These are phyloP conservation scores for Leptographium galeiforme DNA, from an alignment of 2,329 filamentous ascomycete genomes.

Conservation along the genomic window DNA sequence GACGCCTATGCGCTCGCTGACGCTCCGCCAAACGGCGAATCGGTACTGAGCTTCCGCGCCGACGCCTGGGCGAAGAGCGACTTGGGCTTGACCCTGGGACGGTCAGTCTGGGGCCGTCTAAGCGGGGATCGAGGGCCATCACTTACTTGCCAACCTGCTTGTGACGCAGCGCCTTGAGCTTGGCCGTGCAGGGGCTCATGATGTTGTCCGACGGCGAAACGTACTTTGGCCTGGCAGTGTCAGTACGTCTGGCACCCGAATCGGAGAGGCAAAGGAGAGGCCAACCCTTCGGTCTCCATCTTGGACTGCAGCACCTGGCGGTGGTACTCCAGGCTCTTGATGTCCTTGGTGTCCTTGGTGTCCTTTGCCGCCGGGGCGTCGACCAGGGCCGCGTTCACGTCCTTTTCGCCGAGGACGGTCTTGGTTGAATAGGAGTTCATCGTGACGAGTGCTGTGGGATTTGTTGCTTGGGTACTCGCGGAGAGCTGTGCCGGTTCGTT, in stretches of 20 bases:
- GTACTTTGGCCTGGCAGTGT: slow-evolving; percentile 30
- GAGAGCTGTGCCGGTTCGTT: neutral
- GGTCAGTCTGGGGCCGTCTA: neutral
- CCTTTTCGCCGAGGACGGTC: slow-evolving; percentile 46
- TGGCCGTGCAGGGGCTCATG: slow-evolving; percentile 75
- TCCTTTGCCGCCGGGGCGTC: slow-evolving; percentile 32
- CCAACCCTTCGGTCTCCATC: slow-evolving; percentile 51
- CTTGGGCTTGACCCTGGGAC: slow-evolving; percentile 47
- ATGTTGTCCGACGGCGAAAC: slow-evolving; percentile 79
- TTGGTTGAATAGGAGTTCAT: slow-evolving; percentile 7
- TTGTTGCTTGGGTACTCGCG: neutral
- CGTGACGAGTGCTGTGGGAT: neutral
- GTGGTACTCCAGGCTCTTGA: slow-evolving; percentile 65
- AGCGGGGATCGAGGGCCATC: neutral
- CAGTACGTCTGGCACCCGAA: slow-evolving; percentile 5
- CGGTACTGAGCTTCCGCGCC: slow-evolving; percentile 42
- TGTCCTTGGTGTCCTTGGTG: slow-evolving; percentile 38
- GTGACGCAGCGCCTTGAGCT: slow-evolving; percentile 67
- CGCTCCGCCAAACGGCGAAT: slow-evolving; percentile 22
- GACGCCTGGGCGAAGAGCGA: slow-evolving; percentile 55
- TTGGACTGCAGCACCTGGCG: slow-evolving; percentile 62
- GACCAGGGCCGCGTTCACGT: slow-evolving; percentile 44
- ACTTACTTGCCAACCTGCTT: slow-evolving; percentile 68
- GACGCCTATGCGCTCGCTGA: no score
- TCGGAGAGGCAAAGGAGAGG: no score